Base-by-base conservation (phyloP, 805 yeast species). In the Saturnispora galanensis region DNA sequence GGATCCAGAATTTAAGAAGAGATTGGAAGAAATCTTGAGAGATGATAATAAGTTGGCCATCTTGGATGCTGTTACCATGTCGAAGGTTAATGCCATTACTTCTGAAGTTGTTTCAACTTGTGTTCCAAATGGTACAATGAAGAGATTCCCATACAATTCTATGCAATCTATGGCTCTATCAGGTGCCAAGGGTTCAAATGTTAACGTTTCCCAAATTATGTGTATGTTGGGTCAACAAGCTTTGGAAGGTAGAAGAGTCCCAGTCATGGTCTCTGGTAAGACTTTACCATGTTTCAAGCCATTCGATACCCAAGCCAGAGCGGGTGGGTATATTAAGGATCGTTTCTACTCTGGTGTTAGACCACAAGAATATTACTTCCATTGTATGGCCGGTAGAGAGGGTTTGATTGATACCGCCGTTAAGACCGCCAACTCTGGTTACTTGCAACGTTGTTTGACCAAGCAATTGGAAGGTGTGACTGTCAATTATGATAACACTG, bases 361-460 rank as follows among this genome's bases (percentile, higher is more conserved):
- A 64, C 98, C 98, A 4, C 99, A 93, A 68, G 99, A 93, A 66
- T 93, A 94, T 68, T 93, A 89, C 63, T 93, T 94, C 93, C 99
- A 93, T 70, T 93, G 97, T 73, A 93, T 93, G 98, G 98, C 99
- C 45, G 99, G 99, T 68, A 84, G 99, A 73, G 99, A 93, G 73
- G 99, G 99, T 70, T 77, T 93, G 60, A 93, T 93, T 69, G 99
- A 93, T 74, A 93, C 99, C 48, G 98, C 99, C 41, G 99, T 93
- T 52, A 93, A 93, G 69, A 93, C 99, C 9, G 86, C 97, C 16
- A 81, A 96, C 68, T 89, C 97, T 48, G 99, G 99, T 61, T 93
- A 93, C 68, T 74, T 93, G 65, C 99, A 93, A 70, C 81, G 99
- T 70, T 94, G 99, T 77, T 76, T 93, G 67, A 93, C 96, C 48